These are phyloP conservation scores for Ganoderma multipileum DNA, from an alignment of 1,284 basidiomycete species.

Conservation along the genomic window DNA sequence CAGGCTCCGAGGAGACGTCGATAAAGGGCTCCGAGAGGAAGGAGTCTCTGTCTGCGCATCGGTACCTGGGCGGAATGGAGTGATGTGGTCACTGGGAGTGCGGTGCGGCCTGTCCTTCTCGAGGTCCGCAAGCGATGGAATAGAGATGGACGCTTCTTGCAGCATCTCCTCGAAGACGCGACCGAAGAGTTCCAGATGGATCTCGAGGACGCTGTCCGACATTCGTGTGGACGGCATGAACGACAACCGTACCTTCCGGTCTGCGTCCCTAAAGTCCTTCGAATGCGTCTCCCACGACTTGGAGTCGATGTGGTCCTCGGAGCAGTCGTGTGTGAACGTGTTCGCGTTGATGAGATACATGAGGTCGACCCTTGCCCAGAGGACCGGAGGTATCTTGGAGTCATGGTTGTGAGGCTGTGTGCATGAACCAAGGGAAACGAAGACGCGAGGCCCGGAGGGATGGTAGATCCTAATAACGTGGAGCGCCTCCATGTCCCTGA, in stretches of 20 bases:
- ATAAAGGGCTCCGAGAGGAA: too few relatives aligned
- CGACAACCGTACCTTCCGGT: neutral
- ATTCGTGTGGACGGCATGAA: neutral
- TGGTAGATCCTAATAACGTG: neutral
- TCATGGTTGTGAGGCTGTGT: neutral
- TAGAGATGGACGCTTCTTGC: constrained; percentile 3
- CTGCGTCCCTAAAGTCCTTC: neutral
- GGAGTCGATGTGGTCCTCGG: constrained; percentile 1
- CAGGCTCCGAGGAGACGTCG: too few relatives aligned
- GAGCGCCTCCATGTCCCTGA: too few relatives aligned
- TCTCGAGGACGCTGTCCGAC: neutral
- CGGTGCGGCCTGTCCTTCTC: too few relatives aligned
- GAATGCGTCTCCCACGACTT: neutral
- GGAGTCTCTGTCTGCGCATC: too few relatives aligned
- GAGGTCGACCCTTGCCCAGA: neutral
- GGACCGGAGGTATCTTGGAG: neutral
- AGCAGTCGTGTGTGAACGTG: neutral
- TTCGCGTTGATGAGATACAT: accelerated
- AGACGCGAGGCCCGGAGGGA: neutral
- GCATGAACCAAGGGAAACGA: neutral
- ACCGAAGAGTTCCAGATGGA: neutral
- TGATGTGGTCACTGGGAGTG: too few relatives aligned
- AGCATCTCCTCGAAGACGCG: constrained; percentile 1
- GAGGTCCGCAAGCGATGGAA: too few relatives aligned
- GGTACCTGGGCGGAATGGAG: too few relatives aligned